phyloP scores from a whole-genome alignment of 1,284 basidiomycete species.

The Fomitopsis schrenkii region DNA sequence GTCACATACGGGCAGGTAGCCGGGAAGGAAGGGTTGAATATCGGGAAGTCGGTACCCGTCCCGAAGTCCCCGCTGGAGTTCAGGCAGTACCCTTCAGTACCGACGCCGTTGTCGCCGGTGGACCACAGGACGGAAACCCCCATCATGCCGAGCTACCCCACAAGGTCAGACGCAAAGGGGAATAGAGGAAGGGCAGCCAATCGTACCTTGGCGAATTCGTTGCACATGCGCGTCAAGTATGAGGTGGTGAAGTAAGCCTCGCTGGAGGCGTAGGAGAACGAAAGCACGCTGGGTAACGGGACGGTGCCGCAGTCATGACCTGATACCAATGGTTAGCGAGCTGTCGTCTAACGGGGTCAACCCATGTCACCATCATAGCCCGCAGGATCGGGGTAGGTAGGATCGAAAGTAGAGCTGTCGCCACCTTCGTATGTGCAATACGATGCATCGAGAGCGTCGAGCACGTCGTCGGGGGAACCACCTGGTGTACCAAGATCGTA shows the following conservation, averaged over 20 bases:
- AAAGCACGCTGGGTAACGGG: slow-evolving; percentile 47
- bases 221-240: slow-evolving; percentile 49
- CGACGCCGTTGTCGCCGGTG: slow-evolving; percentile 20
- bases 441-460: slow-evolving; percentile 43
- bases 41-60: slow-evolving; percentile 18
- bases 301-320: slow-evolving; percentile 48
- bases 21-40: slow-evolving; percentile 19
- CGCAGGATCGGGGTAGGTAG: slow-evolving; percentile 12
- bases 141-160: slow-evolving; percentile 19
- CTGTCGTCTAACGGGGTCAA: too few relatives aligned
- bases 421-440: slow-evolving; percentile 63
- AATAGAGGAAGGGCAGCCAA: neutral
- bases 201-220: slow-evolving; percentile 47
- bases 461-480: slow-evolving; percentile 41
- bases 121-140: slow-evolving; percentile 19
- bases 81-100: slow-evolving; percentile 19
- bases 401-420: slow-evolving; percentile 41
- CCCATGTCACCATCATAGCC: slow-evolving; percentile 19
- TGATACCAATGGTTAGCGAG: slow-evolving; percentile 20
- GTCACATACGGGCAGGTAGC: slow-evolving; percentile 21
- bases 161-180: neutral
- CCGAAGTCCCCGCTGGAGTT: slow-evolving; percentile 21
- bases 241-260: slow-evolving; percentile 39
- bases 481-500: slow-evolving; percentile 22
- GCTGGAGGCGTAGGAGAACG: slow-evolving; percentile 46